These are phyloP conservation scores for Anthostomella pinea DNA, from an alignment of 2,329 filamentous ascomycete species.

Conservation along the genomic window DNA sequence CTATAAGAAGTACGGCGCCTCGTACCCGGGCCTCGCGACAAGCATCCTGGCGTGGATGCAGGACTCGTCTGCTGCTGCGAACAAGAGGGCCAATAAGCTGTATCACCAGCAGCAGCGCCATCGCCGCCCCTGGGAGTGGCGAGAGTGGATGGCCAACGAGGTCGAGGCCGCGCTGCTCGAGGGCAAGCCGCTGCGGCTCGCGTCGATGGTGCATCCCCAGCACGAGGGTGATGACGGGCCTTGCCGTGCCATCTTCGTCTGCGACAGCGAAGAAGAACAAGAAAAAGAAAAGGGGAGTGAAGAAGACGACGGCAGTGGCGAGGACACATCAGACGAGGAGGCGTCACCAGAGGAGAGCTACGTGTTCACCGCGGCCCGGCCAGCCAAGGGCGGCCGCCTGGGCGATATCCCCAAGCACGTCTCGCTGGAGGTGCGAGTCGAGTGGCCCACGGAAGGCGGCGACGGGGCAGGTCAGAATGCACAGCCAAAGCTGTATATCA, in stretches of 20 bases:
- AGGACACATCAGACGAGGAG: constrained; percentile 6
- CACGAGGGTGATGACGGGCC: constrained; percentile 4
- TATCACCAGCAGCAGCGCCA: constrained; percentile 1
- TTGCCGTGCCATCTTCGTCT: constrained; percentile 25
- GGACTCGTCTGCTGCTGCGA: constrained; percentile 3
- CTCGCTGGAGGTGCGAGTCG: constrained; percentile 26
- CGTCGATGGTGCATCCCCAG: constrained; percentile 17
- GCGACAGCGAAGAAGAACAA: constrained; percentile 12
- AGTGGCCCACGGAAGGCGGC: constrained; percentile 17
- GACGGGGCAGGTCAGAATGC: background rate
- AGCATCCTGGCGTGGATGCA: constrained; percentile 12
- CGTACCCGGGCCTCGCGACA: constrained; percentile 21
- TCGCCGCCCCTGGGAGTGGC: constrained; percentile 18
- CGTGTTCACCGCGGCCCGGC: constrained; percentile 23
- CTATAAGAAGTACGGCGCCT: constrained; percentile 18
- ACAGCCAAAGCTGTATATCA: constrained; percentile 24
- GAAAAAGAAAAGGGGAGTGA: constrained; percentile 1
- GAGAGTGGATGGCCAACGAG: constrained; percentile 24
- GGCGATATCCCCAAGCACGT: constrained; percentile 24
- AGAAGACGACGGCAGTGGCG: constrained; percentile 15
- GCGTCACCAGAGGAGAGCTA: constrained; percentile 15
- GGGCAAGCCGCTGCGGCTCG: constrained; percentile 26
- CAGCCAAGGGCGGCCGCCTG: constrained; percentile 1
- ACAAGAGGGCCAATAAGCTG: background rate
- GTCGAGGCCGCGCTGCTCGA: constrained; percentile 23